These are phyloP conservation scores for Globisporangium paroecandrum DNA, from an alignment of 352 stramenopile genomes.

Conservation along the genomic window DNA sequence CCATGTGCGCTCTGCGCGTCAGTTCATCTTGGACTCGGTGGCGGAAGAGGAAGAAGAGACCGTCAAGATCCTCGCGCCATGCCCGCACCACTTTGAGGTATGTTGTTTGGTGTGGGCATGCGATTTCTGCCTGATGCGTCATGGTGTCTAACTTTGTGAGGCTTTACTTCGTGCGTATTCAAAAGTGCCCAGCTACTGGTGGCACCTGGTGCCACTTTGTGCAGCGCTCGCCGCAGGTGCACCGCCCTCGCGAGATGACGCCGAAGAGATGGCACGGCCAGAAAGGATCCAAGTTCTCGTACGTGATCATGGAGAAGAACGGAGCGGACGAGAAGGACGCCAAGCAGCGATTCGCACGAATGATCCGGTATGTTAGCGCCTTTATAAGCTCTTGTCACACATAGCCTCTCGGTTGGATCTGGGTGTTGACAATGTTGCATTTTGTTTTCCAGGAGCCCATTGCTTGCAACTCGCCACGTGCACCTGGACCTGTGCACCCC, in stretches of 20 bases:
- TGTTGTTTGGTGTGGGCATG: not conserved
- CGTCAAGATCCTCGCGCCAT: slow-evolving; percentile 65
- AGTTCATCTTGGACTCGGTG: slow-evolving; percentile 82
- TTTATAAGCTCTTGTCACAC: not conserved
- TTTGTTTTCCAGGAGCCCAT: slow-evolving; percentile 32
- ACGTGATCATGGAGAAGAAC: slow-evolving; percentile 79
- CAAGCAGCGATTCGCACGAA: slow-evolving; percentile 39
- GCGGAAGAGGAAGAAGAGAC: slow-evolving; percentile 27
- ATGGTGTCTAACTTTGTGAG: not conserved
- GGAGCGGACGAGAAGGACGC: slow-evolving; percentile 21
- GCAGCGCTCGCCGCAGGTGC: slow-evolving; percentile 70
- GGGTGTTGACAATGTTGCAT: slow-evolving; percentile 5
- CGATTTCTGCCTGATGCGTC: not conserved
- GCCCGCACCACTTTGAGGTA: slow-evolving; percentile 70
- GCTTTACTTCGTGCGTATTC: not conserved
- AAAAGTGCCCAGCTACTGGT: slow-evolving; percentile 59
- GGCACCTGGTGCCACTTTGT: slow-evolving; percentile 87
- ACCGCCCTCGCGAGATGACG: slow-evolving; percentile 66
- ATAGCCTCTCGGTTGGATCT: not conserved
- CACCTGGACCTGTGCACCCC: slow-evolving; percentile 82
- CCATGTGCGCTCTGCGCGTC: slow-evolving; percentile 77
- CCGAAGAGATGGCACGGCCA: slow-evolving; percentile 82
- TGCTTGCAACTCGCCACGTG: slow-evolving; percentile 76
- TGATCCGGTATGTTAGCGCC: slow-evolving; percentile 41
- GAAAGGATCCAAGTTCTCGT: slow-evolving; percentile 86